Conservation (phyloP, 495 filamentous ascomycete genomes). For the Aspergillus olivimuriae region DNA sequence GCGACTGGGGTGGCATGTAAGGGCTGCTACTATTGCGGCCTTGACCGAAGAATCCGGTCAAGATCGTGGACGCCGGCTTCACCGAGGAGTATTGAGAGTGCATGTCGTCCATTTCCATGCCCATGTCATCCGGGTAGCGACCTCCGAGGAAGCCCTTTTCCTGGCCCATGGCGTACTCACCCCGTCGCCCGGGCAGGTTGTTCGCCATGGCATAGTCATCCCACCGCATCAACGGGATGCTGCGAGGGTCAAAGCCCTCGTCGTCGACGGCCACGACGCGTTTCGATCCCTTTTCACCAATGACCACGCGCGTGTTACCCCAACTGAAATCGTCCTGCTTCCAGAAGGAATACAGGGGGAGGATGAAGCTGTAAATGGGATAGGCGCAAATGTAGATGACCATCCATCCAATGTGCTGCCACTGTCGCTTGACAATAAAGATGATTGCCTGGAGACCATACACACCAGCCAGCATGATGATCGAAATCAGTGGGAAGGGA, state of each 20-base stretch:
- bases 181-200: slow-evolving; percentile 85
- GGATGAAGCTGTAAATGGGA: slow-evolving; percentile 86
- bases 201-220: slow-evolving; percentile 94
- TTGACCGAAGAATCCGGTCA: slow-evolving; percentile 75
- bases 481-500: slow-evolving; percentile 77
- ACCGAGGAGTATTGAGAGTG: slow-evolving; percentile 93
- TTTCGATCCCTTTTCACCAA: slow-evolving; percentile 87
- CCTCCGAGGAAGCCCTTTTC: slow-evolving; percentile 56
- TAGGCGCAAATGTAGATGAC: slow-evolving; percentile 93
- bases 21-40: slow-evolving; percentile 44
- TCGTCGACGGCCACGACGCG: slow-evolving; percentile 82
- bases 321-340: slow-evolving; percentile 97
- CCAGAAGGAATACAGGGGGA: slow-evolving; percentile 98
- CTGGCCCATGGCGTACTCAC: slow-evolving; percentile 39
- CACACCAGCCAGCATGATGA: slow-evolving; percentile 81
- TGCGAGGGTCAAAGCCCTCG: slow-evolving; percentile 81
- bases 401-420: slow-evolving; percentile 99
- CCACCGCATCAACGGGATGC: slow-evolving; percentile 92
- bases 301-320: slow-evolving; percentile 96
- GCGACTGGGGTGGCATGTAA: slow-evolving; percentile 78
- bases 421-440: slow-evolving; percentile 92
- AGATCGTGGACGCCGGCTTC: slow-evolving; percentile 84
- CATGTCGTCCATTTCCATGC: slow-evolving; percentile 95
- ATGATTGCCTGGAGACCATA: slow-evolving; percentile 95
- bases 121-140: slow-evolving; percentile 55